These are phyloP conservation scores for Ganoderma meredithae DNA, from an alignment of 1,284 basidiomycete species.

Conservation along the genomic window DNA sequence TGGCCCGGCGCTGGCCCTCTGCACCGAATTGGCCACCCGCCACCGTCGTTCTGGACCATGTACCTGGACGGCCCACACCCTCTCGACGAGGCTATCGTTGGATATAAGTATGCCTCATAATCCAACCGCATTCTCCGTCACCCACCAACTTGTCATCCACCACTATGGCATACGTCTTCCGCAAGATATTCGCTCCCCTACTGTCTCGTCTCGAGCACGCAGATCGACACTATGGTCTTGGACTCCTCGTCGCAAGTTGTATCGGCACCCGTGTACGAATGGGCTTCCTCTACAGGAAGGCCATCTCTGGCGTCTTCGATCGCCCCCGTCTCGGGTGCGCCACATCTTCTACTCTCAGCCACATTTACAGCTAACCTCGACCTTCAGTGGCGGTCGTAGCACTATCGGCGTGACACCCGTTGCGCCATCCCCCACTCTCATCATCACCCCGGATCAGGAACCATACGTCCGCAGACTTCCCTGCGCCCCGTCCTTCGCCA, in stretches of 20 bases:
- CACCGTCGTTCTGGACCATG: not conserved
- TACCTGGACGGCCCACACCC: not conserved
- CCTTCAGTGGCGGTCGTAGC: not conserved
- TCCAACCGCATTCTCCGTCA: not conserved
- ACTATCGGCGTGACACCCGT: not conserved
- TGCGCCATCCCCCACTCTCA: slow-evolving; percentile 5
- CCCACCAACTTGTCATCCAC: not conserved
- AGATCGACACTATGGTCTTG: slow-evolving; percentile 17
- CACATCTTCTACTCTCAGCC: not conserved
- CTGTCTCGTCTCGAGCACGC: slow-evolving; percentile 7
- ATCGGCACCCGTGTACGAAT: slow-evolving; percentile 12
- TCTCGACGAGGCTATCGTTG: no score
- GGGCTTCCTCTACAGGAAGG: not conserved
- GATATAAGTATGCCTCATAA: not conserved
- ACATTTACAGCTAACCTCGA: not conserved
- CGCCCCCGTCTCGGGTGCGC: slow-evolving; percentile 8
- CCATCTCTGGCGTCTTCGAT: not conserved
- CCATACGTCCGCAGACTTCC: not conserved
- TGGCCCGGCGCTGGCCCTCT: not conserved
- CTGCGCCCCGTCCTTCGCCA: slow-evolving; percentile 8
- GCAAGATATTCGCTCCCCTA: not conserved
- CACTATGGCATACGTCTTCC: not conserved
- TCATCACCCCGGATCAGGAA: not conserved
- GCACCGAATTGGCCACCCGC: not conserved
- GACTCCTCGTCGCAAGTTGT: slow-evolving; percentile 14